Evolutionary conservation across 148 eudicot genomes (phyloP), one percentile per base, ranked within the genome.

Genomic region (Spergularia bocconei): DNA sequence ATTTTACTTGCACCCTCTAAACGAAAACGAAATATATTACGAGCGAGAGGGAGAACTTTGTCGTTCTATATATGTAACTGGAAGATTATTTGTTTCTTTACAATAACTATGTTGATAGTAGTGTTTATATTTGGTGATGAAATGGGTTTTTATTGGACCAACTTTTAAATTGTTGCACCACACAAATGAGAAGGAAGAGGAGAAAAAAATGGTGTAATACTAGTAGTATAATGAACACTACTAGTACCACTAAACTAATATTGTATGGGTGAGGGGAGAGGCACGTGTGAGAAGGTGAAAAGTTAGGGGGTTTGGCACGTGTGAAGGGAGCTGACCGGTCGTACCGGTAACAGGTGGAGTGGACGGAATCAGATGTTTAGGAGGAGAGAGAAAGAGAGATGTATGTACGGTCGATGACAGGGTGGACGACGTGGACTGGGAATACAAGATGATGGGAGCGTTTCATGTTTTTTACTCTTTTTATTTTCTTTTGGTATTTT

Each of bases 111-210:
- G n/a, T n/a, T n/a, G n/a, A n/a, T n/a, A n/a, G n/a, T n/a, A n/a
- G n/a, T n/a, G n/a, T n/a, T n/a, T 29, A 29, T 29, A 29, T 29
- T 29, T 29, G 36, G 36, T 29, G 36, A 29, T 29, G 36, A 29
- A 29, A 29, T 39, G 63, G 62, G 36, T 52, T 52, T 70, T 63
- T 29, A 29, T 29, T 29, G 36, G 36, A 4, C 36, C 19, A 63
- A 75, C 54, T 71, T 80, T 80, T 80, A 20, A 76, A 56, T 80
- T 80, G 83, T 76, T 80, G 83, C 83, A 80, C 79, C 77, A 70
- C 71, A 76, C 51, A 79, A 50, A 33, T 51, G 11, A 41, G 23
- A 4, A 21, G 11, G 7, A 21, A 11, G 59, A 13, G 11, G 12
- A 12, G 39, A 38, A 36, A 55, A 62, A 62, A 79, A 70, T 55